Percentiles rank a stretch among this genome's conserved stretches.
Conservation (phyloP, 306 rosid species). For the Glycine tomentella region DNA sequence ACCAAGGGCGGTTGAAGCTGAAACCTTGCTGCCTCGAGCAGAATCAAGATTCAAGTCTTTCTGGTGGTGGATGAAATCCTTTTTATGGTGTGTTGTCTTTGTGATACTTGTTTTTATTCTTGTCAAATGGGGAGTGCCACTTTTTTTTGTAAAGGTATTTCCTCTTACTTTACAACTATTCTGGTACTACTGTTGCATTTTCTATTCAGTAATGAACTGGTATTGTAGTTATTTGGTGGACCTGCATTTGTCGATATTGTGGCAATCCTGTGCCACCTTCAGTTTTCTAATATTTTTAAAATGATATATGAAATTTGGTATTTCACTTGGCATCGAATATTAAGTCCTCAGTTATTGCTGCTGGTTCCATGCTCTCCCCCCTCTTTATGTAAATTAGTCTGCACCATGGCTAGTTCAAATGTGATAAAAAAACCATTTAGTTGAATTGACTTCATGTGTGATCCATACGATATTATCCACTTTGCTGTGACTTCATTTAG, state of each 20-base stretch:
- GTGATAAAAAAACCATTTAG: neutral
- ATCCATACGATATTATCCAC: neutral
- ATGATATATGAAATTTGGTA: conserved; percentile 13
- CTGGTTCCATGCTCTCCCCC: neutral
- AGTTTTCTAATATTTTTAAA: neutral
- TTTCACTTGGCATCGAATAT: conserved; percentile 3
- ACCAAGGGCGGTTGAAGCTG: conserved; percentile 51
- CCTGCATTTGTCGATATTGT: neutral
- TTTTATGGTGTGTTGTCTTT: conserved; percentile 54
- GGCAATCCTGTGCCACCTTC: neutral
- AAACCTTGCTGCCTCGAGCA: conserved; percentile 52
- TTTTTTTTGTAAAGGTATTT: conserved; percentile 73
- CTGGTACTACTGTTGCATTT: neutral
- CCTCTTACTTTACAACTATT: conserved; percentile 24
- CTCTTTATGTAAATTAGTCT: neutral
- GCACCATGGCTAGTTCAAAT: neutral
- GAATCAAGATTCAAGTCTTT: conserved; percentile 48
- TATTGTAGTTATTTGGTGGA: neutral
- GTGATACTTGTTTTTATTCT: conserved; percentile 51
- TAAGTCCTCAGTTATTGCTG: neutral
- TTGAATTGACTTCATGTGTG: neutral
- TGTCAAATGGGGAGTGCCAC: conserved; percentile 78
- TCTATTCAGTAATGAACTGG: conserved; percentile 2
- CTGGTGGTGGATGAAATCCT: conserved; percentile 69
- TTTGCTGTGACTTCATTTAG: conserved; percentile 1